Evolutionary conservation across 306 rosid genomes (phyloP).

Genomic region (Trichosanthes truncata): DNA sequence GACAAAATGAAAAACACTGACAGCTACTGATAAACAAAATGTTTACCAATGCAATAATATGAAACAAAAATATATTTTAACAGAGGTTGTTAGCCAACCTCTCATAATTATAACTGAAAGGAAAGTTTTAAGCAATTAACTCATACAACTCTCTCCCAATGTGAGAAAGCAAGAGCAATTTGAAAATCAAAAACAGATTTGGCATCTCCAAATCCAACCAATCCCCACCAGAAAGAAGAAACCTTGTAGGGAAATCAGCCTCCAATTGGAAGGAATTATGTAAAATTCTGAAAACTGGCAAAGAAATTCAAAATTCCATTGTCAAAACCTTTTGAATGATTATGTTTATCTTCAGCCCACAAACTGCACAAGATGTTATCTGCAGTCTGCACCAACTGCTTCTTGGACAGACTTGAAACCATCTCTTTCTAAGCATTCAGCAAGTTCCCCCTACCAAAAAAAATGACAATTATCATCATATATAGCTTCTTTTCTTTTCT

Average conservation of each 20-base stretch:
- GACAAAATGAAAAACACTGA: too few relatives aligned
- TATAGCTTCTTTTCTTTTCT: neutral
- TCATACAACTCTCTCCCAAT: neutral
- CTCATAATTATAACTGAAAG: neutral
- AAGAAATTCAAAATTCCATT: neutral
- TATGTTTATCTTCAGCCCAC: neutral
- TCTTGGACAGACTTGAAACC: conserved; percentile 77
- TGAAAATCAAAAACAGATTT: neutral
- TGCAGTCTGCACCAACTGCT: conserved; percentile 89
- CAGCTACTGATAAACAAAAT: too few relatives aligned
- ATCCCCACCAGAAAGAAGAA: neutral
- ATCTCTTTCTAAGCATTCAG: conserved; percentile 81
- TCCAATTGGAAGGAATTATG: neutral
- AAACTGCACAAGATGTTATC: conserved; percentile 14
- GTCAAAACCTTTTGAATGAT: neutral
- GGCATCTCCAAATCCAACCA: neutral
- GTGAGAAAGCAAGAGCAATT: neutral
- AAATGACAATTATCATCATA: neutral
- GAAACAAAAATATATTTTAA: neutral
- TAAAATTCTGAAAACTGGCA: neutral
- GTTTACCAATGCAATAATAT: neutral
- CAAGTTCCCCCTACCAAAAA: conserved; percentile 55
- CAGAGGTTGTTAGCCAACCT: neutral
- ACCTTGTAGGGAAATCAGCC: neutral
- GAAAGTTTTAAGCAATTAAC: neutral